A percentile compares a stretch with the other conserved stretches of the same genome.
Evolutionary conservation across 306 rosid genomes (phyloP).

Genomic region (Argentina anserina): DNA sequence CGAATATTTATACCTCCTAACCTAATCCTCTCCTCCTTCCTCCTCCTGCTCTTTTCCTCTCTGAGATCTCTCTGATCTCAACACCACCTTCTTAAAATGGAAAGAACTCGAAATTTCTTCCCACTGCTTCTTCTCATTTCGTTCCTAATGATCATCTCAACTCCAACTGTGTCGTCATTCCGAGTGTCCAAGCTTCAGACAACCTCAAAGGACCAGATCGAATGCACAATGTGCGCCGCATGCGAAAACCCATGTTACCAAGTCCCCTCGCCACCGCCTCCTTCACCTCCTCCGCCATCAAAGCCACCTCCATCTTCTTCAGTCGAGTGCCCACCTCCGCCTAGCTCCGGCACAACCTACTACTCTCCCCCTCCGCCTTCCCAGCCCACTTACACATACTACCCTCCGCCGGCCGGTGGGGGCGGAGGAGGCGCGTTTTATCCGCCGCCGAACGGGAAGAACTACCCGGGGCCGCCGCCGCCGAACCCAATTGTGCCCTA

Average conservation of each 20-base stretch:
- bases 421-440: slow-evolving; percentile 33
- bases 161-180: not conserved
- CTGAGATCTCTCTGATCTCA: not conserved
- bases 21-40: not conserved
- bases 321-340: slow-evolving; percentile 56
- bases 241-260: slow-evolving; percentile 75
- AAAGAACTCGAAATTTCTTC: slow-evolving; percentile 2
- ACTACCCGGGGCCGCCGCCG: slow-evolving; percentile 81
- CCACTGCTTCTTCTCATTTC: not conserved
- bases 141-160: slow-evolving; percentile 3
- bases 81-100: slow-evolving; percentile 30
- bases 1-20: not conserved
- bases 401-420: slow-evolving; percentile 37
- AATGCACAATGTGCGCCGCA: slow-evolving; percentile 86
- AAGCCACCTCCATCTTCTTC: slow-evolving; percentile 26
- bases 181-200: slow-evolving; percentile 22
- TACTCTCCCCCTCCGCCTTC: slow-evolving; percentile 77
- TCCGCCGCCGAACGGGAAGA: slow-evolving; percentile 58
- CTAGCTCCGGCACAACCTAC: slow-evolving; percentile 42
- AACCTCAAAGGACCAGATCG: slow-evolving; percentile 62
- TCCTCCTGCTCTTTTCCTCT: not conserved
- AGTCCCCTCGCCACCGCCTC: slow-evolving; percentile 50
- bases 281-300: slow-evolving; percentile 41
- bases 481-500: slow-evolving; percentile 96
- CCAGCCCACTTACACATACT: slow-evolving; percentile 37